phyloP scores from a whole-genome alignment of 805 yeast genomes.

The Wickerhamomyces sydowiorum region DNA sequence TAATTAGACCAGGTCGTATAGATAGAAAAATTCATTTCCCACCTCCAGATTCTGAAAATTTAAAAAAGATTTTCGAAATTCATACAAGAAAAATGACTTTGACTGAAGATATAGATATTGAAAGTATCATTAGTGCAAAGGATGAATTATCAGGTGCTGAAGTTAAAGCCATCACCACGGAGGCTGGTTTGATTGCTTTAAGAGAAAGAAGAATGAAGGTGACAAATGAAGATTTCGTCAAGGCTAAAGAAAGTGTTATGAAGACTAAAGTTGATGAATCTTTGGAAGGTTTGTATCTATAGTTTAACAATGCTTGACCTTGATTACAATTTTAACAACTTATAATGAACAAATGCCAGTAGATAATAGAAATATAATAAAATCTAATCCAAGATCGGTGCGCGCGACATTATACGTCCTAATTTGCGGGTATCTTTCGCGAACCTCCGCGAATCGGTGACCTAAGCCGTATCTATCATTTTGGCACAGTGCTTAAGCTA shows the following conservation, averaged over 20 bases:
- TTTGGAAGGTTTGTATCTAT: constrained; percentile 77
- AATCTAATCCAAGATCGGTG: too few species aligned
- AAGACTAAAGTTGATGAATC: constrained; percentile 96
- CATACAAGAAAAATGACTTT: constrained; percentile 93
- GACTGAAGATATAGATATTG: constrained; percentile 81
- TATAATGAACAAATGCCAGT: too few species aligned
- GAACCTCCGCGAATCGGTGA: too few species aligned
- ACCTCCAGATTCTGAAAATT: constrained; percentile 89
- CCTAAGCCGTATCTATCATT: too few species aligned
- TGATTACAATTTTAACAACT: too few species aligned
- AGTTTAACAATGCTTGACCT: not conserved
- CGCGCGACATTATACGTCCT: too few species aligned
- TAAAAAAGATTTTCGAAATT: constrained; percentile 86
- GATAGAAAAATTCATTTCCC: constrained; percentile 95
- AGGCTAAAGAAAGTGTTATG: constrained; percentile 91
- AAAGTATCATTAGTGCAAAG: constrained; percentile 81
- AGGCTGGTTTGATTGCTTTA: constrained; percentile 91
- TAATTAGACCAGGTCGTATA: constrained; percentile 95
- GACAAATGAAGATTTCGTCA: constrained; percentile 86
- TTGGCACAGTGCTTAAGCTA: too few species aligned
- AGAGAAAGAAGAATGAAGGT: constrained; percentile 98
- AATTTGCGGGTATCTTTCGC: too few species aligned
- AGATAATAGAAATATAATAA: too few species aligned
- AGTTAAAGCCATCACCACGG: constrained; percentile 95
- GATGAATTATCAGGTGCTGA: constrained; percentile 97